Base-by-base conservation (phyloP, 176 grass and related monocot genomes). In the Phoenix dactylifera region DNA sequence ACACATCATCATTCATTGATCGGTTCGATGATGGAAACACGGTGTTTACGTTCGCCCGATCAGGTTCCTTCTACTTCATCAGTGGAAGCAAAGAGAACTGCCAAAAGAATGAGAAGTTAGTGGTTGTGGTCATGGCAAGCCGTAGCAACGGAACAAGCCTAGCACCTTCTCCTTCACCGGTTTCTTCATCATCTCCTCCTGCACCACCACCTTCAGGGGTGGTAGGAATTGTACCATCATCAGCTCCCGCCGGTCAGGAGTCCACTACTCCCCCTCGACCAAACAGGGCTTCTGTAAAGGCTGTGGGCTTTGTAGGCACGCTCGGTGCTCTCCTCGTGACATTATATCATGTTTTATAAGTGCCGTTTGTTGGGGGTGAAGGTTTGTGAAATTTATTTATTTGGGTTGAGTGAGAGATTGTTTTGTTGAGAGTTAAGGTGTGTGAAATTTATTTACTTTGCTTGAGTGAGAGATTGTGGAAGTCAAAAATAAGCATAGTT, bases 41-140 rank as follows among this genome's bases (percentile, higher is more conserved):
- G 0, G 73, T 86, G 4, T 98, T 92, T 72, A 92, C 84, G 58
- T 88, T 98, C 76, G 65, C 66, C 59, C 67, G 35, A n/a, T 88
- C 93, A 10, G 87, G 93, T 0, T 15, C 78, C 6, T 98, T 64
- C 79, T 80, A 98, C 81, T 98, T 98, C 78, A 74, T 98, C 77
- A 89, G 93, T 29, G 93, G 93, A 66, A 87, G 78, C 73, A 87
- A 78, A 60, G 81, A 85, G 63, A 91, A 76, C 72, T 97, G 87
- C 66, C 68, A 91, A 54, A 83, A 76, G 23, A 65, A 68, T 48
- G 84, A 97, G 87, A 97, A 97, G 73, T 54, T 97, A 3, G 29
- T 75, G 58, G 74, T 97, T 48, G 70, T 91, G 17, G 87, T 97
- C 62, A 69, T 91, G 80, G 87, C 51, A 3, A 62, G 74, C 22